phyloP scores from a whole-genome alignment of 2,329 filamentous ascomycete genomes.

The Claviceps sp. region DNA sequence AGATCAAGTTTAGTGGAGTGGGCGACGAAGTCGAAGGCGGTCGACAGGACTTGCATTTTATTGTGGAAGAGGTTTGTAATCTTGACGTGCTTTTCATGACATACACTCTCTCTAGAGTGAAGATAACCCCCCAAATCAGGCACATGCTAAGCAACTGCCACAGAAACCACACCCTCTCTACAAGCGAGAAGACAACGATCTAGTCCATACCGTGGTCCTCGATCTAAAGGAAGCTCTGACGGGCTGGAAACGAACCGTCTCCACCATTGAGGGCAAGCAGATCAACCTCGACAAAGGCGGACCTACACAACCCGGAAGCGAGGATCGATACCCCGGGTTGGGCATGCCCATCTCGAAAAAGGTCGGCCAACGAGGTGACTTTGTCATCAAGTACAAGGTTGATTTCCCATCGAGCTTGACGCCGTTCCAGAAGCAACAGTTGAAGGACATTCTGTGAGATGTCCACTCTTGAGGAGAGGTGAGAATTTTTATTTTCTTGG shows the following conservation, averaged over 20 bases:
- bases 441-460: conserved; percentile 62
- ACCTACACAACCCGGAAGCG: conserved; percentile 72
- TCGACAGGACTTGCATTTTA: conserved; percentile 88
- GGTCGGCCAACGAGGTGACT: conserved; percentile 69
- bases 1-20: conserved; percentile 97
- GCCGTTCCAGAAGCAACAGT: conserved; percentile 59
- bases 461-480: background rate
- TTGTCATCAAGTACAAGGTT: conserved; percentile 82
- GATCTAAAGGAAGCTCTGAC: conserved; percentile 88
- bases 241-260: conserved; percentile 83
- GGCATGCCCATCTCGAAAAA: conserved; percentile 96
- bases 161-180: conserved; percentile 81
- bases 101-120: too few species aligned
- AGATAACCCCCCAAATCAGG: background rate
- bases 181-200: conserved; percentile 76
- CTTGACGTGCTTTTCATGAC: background rate
- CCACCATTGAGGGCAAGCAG: conserved; percentile 85
- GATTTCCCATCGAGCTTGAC: conserved; percentile 78
- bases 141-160: conserved; percentile 8
- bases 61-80: conserved; percentile 72
- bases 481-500: background rate
- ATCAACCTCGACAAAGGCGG: conserved; percentile 67
- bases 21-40: conserved; percentile 95
- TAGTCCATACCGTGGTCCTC: conserved; percentile 66
- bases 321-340: conserved; percentile 68